These are phyloP conservation scores for Diaporthe aspalathi DNA, from an alignment of 2,329 filamentous ascomycete species.

Conservation along the genomic window DNA sequence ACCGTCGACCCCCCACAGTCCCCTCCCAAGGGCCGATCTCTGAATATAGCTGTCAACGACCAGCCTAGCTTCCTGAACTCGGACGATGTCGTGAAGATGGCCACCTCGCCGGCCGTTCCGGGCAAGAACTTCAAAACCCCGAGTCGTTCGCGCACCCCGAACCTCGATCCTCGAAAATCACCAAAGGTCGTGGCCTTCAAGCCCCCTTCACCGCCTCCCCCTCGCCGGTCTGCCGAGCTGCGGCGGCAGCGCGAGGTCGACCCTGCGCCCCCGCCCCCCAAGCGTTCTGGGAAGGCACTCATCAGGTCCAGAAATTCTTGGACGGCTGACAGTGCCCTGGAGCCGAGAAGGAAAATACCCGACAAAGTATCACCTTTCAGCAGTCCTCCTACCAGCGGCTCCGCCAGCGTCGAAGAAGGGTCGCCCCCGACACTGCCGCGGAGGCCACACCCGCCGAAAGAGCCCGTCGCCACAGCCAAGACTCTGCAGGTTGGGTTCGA, in stretches of 20 bases:
- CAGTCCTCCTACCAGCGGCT: slow-evolving; percentile 79
- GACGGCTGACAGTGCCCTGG: slow-evolving; percentile 44
- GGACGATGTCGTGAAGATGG: slow-evolving; percentile 54
- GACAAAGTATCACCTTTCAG: slow-evolving; percentile 80
- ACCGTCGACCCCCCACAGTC: slow-evolving; percentile 77
- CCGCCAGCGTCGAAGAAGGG: slow-evolving; percentile 66
- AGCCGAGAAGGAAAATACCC: slow-evolving; percentile 52
- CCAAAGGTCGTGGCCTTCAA: slow-evolving; percentile 60
- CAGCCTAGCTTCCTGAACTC: slow-evolving; percentile 61
- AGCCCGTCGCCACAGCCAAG: slow-evolving; percentile 46
- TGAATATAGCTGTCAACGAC: slow-evolving; percentile 52
- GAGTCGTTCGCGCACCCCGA: slow-evolving; percentile 61
- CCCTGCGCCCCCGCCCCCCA: slow-evolving; percentile 73
- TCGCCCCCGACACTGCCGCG: slow-evolving; percentile 61
- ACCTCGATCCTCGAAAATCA: slow-evolving; percentile 59
- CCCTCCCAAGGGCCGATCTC: slow-evolving; percentile 64
- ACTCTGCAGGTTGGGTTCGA: slow-evolving; percentile 56
- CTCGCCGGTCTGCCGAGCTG: slow-evolving; percentile 70
- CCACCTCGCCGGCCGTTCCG: slow-evolving; percentile 54
- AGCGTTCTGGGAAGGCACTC: slow-evolving; percentile 77
- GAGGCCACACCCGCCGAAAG: slow-evolving; percentile 62
- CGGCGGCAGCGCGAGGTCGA: slow-evolving; percentile 61
- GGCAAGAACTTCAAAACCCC: slow-evolving; percentile 64
- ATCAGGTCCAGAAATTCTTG: slow-evolving; percentile 48
- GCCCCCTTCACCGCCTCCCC: slow-evolving; percentile 73